phyloP scores from a whole-genome alignment of 192 early-diverging fungal species.

The Coemansia umbellata region DNA sequence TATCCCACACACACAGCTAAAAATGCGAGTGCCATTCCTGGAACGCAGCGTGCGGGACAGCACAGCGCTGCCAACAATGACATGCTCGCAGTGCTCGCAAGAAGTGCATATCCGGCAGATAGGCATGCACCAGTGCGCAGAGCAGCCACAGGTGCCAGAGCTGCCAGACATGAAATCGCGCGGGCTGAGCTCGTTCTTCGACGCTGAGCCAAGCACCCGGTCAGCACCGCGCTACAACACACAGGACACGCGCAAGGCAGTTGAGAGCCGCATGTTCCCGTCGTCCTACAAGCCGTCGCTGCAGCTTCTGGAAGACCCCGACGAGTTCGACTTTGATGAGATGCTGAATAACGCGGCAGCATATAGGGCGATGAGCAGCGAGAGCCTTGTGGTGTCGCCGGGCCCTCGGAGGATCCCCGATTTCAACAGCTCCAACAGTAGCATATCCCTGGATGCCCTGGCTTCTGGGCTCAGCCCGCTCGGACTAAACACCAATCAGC shows the following conservation, averaged over 20 bases:
- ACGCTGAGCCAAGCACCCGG: conserved; percentile 4
- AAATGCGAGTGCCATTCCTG: conserved; percentile 21
- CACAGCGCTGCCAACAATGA: conserved; percentile 48
- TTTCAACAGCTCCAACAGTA: conserved; percentile 17
- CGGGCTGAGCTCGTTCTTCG: conserved; percentile 42
- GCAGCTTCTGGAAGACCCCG: conserved; percentile 22
- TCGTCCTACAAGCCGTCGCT: conserved; percentile 41
- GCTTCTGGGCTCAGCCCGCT: conserved; percentile 27
- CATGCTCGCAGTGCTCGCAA: conserved; percentile 48
- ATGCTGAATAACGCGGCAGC: conserved; percentile 35
- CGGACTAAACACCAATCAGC: conserved; percentile 2
- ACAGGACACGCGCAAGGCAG: conserved; percentile 2
- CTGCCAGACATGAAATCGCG: conserved; percentile 18
- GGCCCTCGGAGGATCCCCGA: conserved; percentile 11
- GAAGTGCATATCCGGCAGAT: conserved; percentile 50
- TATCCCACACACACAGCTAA: conserved; percentile 1
- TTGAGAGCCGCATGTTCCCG: conserved; percentile 31
- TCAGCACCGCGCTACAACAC: conserved; percentile 2
- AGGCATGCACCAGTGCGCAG: conserved; percentile 37
- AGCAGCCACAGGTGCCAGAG: conserved; percentile 25
- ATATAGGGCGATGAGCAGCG: conserved; percentile 5
- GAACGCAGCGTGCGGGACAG: conserved; percentile 44
- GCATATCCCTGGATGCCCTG: conserved; percentile 21
- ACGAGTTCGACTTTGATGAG: conserved; percentile 48
- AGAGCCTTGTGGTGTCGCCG: conserved; percentile 3